Conservation (phyloP, 2,329 filamentous ascomycete genomes). For the Apiospora sp. region DNA sequence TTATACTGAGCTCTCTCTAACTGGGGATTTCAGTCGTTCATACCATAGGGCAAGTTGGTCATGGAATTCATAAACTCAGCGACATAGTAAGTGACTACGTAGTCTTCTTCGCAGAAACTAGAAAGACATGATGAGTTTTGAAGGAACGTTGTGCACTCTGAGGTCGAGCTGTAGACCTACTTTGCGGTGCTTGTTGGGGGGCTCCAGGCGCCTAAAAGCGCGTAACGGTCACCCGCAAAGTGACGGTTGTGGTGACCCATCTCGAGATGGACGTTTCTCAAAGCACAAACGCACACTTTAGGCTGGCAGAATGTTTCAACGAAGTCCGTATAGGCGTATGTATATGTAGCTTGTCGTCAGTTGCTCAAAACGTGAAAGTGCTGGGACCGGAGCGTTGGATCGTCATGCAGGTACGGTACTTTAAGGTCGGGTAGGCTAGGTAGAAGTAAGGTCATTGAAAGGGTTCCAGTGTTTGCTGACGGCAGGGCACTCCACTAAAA, state of each 20-base stretch:
- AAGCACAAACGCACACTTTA: background rate
- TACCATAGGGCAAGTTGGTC: slow-evolving; percentile 59
- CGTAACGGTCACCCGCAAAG: slow-evolving; percentile 45
- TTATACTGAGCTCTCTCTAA: background rate
- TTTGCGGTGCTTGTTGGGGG: slow-evolving; percentile 50
- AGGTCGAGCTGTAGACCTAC: slow-evolving; percentile 36
- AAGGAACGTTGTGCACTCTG: background rate
- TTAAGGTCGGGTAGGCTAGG: slow-evolving; percentile 6
- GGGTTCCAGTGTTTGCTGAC: background rate
- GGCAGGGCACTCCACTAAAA: background rate
- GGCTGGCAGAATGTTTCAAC: background rate
- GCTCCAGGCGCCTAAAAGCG: slow-evolving; percentile 47
- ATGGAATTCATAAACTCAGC: slow-evolving; percentile 62
- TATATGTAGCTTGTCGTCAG: background rate
- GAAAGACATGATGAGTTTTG: background rate
- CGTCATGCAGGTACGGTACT: slow-evolving; percentile 19
- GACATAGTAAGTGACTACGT: slow-evolving; percentile 58
- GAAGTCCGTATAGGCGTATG: background rate
- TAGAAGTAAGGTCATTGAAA: background rate
- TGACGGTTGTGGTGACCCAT: slow-evolving; percentile 48
- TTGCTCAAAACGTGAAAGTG: slow-evolving; percentile 1
- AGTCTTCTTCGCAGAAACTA: slow-evolving; percentile 59
- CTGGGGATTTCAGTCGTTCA: slow-evolving; percentile 24
- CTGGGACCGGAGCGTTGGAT: slow-evolving; percentile 9
- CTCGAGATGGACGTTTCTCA: background rate